Evolutionary conservation across 345 rosid species (phyloP).

Genomic region (Reutealis trisperma): DNA sequence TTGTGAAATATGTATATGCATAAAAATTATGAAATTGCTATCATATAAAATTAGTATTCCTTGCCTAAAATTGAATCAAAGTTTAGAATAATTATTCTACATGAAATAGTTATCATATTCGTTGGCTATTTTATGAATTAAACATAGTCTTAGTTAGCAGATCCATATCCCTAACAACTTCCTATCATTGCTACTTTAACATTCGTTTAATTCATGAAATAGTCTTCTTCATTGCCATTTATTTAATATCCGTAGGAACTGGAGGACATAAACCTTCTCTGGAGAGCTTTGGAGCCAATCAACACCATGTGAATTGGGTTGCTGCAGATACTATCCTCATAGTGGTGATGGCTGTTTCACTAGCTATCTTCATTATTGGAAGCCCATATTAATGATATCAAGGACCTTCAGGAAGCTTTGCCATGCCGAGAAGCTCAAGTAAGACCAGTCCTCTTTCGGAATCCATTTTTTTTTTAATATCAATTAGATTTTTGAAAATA

Average conservation of each 20-base stretch:
- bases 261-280: constrained; percentile 94
- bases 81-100: no score
- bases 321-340: constrained; percentile 64
- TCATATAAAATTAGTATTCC: no score
- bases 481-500: no score
- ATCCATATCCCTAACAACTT: background rate
- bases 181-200: background rate
- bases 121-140: no score
- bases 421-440: constrained; percentile 69
- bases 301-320: constrained; percentile 84
- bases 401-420: constrained; percentile 69
- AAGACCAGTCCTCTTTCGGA: background rate
- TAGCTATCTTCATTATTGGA: constrained; percentile 63
- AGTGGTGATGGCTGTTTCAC: constrained; percentile 61
- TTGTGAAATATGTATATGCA: no score
- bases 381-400: constrained; percentile 71
- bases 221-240: constrained; percentile 72
- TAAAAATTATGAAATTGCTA: no score
- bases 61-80: no score
- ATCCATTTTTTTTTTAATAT: background rate
- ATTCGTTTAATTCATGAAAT: constrained; percentile 44
- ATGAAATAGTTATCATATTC: no score
- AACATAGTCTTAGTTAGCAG: no score
- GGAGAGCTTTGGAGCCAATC: constrained; percentile 98
- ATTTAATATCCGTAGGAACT: constrained; percentile 79